A percentile compares a stretch with the other conserved stretches of the same genome.
phyloP scores from a whole-genome alignment of 2,329 filamentous ascomycete genomes.

The Ceratocystis variospora region DNA sequence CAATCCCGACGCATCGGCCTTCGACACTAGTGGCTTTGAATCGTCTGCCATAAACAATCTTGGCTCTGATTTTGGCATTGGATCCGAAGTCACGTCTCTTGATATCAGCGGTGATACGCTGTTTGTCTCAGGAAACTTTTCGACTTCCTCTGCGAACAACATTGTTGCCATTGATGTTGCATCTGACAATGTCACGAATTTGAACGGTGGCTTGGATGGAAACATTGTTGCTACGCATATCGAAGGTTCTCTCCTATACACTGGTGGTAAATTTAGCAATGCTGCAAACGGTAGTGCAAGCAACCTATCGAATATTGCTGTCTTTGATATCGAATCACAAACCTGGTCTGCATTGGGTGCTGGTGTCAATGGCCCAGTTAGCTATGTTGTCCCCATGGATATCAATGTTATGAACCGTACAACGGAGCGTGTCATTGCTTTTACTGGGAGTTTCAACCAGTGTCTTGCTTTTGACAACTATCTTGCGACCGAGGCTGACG shows the following conservation, averaged over 20 bases:
- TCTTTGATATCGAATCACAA: slow-evolving; percentile 55
- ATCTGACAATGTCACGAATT: slow-evolving; percentile 46
- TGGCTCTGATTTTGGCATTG: slow-evolving; percentile 51
- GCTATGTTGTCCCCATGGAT: slow-evolving; percentile 58
- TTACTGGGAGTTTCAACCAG: slow-evolving; percentile 67
- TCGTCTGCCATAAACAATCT: slow-evolving; percentile 64
- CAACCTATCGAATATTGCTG: slow-evolving; percentile 62
- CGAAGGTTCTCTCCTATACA: slow-evolving; percentile 54
- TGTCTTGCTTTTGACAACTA: slow-evolving; percentile 56
- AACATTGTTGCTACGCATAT: slow-evolving; percentile 59
- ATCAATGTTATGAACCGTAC: slow-evolving; percentile 60
- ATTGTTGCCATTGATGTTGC: slow-evolving; percentile 58
- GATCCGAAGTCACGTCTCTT: slow-evolving; percentile 59
- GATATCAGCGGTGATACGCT: slow-evolving; percentile 47
- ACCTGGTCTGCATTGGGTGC: slow-evolving; percentile 68
- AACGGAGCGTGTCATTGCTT: slow-evolving; percentile 59
- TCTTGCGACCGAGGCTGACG: slow-evolving; percentile 46
- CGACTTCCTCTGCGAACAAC: slow-evolving; percentile 52
- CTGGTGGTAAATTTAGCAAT: slow-evolving; percentile 73
- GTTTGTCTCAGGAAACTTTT: slow-evolving; percentile 78
- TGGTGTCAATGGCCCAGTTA: slow-evolving; percentile 70
- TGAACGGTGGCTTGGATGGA: slow-evolving; percentile 64
- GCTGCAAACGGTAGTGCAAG: slow-evolving; percentile 46
- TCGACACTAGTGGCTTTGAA: slow-evolving; percentile 46
- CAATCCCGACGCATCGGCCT: slow-evolving; percentile 42